Evolutionary conservation across 2,329 filamentous ascomycete genomes (phyloP).

Genomic region (Cordyceps pruinosa): DNA sequence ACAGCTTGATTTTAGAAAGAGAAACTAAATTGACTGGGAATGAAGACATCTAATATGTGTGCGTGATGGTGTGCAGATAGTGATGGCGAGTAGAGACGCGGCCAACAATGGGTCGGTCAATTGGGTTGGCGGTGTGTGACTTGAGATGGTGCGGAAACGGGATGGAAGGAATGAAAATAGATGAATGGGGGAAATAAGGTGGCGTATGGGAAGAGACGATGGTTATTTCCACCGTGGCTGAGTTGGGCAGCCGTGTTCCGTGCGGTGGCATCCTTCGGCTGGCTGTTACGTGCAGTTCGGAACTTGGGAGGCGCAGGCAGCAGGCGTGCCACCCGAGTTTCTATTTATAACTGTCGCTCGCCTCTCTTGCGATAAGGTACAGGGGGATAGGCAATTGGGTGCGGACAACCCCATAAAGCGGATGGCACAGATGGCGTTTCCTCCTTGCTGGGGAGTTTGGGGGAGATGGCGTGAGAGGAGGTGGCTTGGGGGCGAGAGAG

Average conservation of each 20-base stretch:
- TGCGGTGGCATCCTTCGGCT: neutral
- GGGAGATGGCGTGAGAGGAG: no score
- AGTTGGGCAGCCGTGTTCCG: neutral
- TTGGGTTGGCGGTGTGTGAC: neutral
- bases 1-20: neutral
- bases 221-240: neutral
- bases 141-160: neutral
- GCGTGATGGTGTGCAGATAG: neutral
- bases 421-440: no score
- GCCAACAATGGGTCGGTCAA: neutral
- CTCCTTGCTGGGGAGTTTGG: no score
- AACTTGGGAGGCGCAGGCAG: no score
- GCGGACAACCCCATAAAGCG: no score
- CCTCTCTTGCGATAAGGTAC: no score
- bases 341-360: no score
- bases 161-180: neutral
- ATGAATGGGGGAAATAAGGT: neutral
- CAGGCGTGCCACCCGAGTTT: no score
- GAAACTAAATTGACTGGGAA: neutral
- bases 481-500: no score
- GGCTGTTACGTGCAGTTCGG: neutral
- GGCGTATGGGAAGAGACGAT: neutral
- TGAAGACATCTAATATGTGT: neutral
- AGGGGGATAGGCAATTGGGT: no score
- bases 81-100: neutral